Evolutionary conservation across 805 yeast species (phyloP), one percentile per base, ranked within the genome.

Genomic region (Wickerhamomyces queroliae): DNA sequence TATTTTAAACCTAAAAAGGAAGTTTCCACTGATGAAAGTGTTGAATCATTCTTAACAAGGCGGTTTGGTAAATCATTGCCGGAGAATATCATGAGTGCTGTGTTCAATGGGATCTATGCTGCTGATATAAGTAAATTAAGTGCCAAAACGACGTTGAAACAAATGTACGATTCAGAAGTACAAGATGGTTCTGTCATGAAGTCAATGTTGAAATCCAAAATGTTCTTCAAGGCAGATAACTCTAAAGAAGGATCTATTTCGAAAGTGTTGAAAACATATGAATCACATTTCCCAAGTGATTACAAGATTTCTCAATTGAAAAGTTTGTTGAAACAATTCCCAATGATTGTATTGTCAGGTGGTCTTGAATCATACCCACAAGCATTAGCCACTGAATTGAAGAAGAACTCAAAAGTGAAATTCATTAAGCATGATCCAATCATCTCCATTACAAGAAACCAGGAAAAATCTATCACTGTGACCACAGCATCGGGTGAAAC

Each of bases 31-130:
- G 97, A 90, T 55, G 96, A 89, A 62, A 69, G 83, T 9, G 78
- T 91, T 1, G 80, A 75, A 33, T 64, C 72, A 3, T 87, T 88
- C 52, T 56, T 90, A 26, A 54, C 64, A 2, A 66, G 97, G 46
- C 62, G 96, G 44, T 81, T 89, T 55, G 90, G 90, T 3, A 65
- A 67, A 8, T 52, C 55, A 1, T 39, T 65, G 3, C 59, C 82
- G 5, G 64, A 67, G 8, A 80, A 85, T 37, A 61, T 91, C 12
- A 62, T 84, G 17, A 84, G 95, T 59, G 98, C 96, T 0, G 63
- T 89, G 4, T 67, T 83, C 56, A 88, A 89, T 53, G 99, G 99
- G 0, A 79, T 93, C 1, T 91, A 89, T 59, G 96, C 95, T 1
- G 93, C 87, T n/a, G 95, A 90, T 58, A 69, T 78, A 2, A 52